Evolutionary conservation across 495 filamentous ascomycete species (phyloP).

Genomic region (Penicillium atrosanguineum): DNA sequence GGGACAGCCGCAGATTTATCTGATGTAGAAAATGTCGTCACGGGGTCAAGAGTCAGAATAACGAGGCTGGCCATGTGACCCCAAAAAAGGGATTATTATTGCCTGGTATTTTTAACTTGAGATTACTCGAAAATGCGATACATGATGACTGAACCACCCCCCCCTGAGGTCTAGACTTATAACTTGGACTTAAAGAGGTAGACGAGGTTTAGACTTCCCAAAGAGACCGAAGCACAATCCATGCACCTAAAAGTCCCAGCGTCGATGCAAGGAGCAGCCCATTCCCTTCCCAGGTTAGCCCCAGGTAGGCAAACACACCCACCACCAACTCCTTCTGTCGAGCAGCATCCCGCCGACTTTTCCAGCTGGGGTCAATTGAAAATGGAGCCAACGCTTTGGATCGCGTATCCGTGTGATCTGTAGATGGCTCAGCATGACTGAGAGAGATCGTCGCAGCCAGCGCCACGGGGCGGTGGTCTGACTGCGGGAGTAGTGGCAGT

Average conservation of each 20-base stretch:
- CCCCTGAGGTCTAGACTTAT: neutral
- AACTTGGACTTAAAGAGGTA: no score
- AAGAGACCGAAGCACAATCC: slow-evolving; percentile 43
- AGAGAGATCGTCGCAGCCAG: slow-evolving; percentile 61
- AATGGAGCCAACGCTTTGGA: slow-evolving; percentile 47
- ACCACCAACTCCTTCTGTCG: slow-evolving; percentile 57
- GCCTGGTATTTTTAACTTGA: neutral
- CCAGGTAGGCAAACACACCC: slow-evolving; percentile 54
- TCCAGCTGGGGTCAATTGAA: slow-evolving; percentile 53
- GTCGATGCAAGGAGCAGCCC: slow-evolving; percentile 43
- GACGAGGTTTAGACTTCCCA: slow-evolving; percentile 11
- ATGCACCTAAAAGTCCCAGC: slow-evolving; percentile 44
- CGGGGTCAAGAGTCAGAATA: neutral
- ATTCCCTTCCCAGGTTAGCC: slow-evolving; percentile 60
- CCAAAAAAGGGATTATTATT: neutral
- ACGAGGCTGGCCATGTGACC: neutral
- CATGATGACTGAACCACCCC: neutral
- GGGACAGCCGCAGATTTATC: slow-evolving; percentile 3
- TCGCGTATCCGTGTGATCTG: slow-evolving; percentile 19
- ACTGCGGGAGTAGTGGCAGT: slow-evolving; percentile 69
- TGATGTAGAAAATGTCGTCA: neutral
- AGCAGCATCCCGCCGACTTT: slow-evolving; percentile 44
- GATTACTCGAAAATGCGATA: slow-evolving; percentile 1
- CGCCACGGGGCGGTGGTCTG: slow-evolving; percentile 83
- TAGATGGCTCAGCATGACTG: slow-evolving; percentile 11